Base-by-base conservation (phyloP, 2,329 filamentous ascomycete species). In the Cordyceps tenuipes region DNA sequence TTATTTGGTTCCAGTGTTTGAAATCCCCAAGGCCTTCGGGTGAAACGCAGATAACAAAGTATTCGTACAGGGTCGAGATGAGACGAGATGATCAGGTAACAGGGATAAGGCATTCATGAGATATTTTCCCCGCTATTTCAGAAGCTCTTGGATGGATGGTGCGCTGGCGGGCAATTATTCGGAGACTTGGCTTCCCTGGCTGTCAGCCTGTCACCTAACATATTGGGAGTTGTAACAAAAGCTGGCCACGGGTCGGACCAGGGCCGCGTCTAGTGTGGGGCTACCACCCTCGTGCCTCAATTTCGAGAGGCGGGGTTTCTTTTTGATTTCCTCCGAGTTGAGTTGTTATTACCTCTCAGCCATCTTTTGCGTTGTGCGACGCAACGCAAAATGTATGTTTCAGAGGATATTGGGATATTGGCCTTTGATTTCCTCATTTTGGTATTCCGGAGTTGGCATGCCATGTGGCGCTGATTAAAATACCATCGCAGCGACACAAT, bases 111-210 rank as follows among this genome's bases (percentile, higher is more conserved):
- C 7, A 8, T 29, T 29, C 5, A 29, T 43, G 15, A 43, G 17
- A 17, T 43, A n/a, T 23, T 23, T 51, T 36, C 57, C 57, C 57
- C 57, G 49, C 57, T 59, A 43, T 54, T 59, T 48, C 17, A 41
- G 43, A 17, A 43, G 43, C 19, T 41, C 10, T 13, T 23, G 23
- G 23, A 23, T 48, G 41, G 34, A 34, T 59, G 57, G 57, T 48
- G 57, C 57, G 57, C 57, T 59, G 54, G 21, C 60, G 54, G 60
- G 34, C 49, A 61, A 61, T 61, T 61, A 58, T 43, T 61, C 60
- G 60, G 60, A 53, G 56, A 26, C 12, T 46, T 54, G 34, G 34
- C 34, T 36, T 36, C 13, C 34, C 34, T 36, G 8, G 34, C 34
- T 12, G 3, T 36, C 34, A n/a, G 8, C 7, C 34, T 12, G 3